Evolutionary conservation across 257 asterid genomes (phyloP).

Genomic region (Nicotiana otophora): DNA sequence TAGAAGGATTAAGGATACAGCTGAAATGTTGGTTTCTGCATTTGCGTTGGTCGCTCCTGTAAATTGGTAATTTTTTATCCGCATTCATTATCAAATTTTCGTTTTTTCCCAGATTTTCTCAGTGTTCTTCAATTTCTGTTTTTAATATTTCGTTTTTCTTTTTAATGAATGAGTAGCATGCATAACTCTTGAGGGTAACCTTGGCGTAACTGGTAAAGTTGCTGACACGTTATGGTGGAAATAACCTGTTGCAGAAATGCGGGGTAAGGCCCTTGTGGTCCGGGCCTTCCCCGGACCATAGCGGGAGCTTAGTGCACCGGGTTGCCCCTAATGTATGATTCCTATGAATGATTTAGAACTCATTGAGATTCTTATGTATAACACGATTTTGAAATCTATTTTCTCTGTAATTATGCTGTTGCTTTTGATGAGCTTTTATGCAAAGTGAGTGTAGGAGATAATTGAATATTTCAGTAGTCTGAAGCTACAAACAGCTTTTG

Average conservation of each 20-base stretch:
- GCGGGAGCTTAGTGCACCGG: too few relatives aligned
- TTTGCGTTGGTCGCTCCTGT: constrained; percentile 41
- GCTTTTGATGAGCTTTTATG: neutral
- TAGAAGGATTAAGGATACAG: constrained; percentile 22
- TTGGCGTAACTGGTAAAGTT: too few relatives aligned
- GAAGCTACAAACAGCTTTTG: neutral
- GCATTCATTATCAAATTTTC: too few relatives aligned
- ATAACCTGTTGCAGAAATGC: too few relatives aligned
- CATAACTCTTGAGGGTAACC: too few relatives aligned
- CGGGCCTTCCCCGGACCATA: too few relatives aligned
- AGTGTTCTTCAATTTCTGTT: neutral
- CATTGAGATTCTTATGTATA: neutral
- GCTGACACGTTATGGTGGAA: too few relatives aligned
- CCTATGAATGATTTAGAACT: neutral
- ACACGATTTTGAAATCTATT: neutral
- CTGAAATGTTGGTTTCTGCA: constrained; percentile 22
- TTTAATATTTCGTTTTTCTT: constrained; percentile 1
- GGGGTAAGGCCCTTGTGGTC: too few relatives aligned
- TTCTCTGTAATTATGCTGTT: neutral
- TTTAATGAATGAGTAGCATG: neutral
- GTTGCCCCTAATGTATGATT: neutral
- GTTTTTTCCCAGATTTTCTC: neutral
- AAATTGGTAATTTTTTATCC: constrained; percentile 33
- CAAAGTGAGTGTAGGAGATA: neutral
- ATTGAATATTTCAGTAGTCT: neutral